Evolutionary conservation across 345 rosid species (phyloP).

Genomic region (Draba incana): DNA sequence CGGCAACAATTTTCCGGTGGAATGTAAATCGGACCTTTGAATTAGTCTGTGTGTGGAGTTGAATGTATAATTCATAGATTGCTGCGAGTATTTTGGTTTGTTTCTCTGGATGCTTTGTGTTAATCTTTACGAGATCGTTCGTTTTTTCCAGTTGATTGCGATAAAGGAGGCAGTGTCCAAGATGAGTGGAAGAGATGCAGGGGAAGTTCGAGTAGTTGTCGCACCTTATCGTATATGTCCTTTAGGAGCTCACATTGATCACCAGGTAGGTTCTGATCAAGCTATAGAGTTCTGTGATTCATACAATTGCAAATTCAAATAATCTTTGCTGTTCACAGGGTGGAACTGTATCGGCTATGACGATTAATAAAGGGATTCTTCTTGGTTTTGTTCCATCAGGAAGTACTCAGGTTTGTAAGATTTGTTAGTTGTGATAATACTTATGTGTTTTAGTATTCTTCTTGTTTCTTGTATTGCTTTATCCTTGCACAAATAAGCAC

Average conservation of each 20-base stretch:
- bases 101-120: not conserved
- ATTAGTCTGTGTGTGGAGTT: conserved; percentile 1
- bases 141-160: conserved; percentile 47
- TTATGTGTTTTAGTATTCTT: conserved; percentile 11
- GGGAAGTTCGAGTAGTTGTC: conserved; percentile 69
- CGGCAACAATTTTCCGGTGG: conserved; percentile 4
- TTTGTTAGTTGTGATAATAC: conserved; percentile 20
- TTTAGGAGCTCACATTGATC: conserved; percentile 96
- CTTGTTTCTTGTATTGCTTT: not conserved
- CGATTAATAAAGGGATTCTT: conserved; percentile 81
- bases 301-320: not conserved
- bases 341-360: conserved; percentile 91
- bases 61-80: not conserved
- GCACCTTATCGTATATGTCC: conserved; percentile 96
- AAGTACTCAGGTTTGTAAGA: conserved; percentile 52
- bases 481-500: not conserved
- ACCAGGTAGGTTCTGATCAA: conserved; percentile 59
- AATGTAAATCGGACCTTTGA: conserved; percentile 15
- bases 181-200: conserved; percentile 60
- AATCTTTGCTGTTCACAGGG: conserved; percentile 57
- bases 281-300: conserved; percentile 23
- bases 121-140: conserved; percentile 15
- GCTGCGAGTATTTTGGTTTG: not conserved
- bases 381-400: conserved; percentile 85
- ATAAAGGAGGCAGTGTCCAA: conserved; percentile 52